Base-by-base conservation (phyloP, 2,329 filamentous ascomycete genomes). In the Talaromyces sp. region DNA sequence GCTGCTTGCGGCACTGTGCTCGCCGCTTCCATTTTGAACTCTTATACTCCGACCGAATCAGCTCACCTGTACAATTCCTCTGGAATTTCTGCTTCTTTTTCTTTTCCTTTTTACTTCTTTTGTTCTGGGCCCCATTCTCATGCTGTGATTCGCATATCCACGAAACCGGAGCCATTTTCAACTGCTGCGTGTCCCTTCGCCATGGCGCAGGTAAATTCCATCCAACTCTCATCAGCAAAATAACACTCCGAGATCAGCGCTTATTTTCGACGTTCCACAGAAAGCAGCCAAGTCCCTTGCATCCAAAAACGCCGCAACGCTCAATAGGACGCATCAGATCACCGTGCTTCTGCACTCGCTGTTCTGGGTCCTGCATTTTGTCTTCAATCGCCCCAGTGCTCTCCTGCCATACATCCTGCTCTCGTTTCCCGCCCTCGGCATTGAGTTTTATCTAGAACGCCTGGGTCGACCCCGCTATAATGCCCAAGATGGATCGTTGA, bases 391-490 rank as follows among this genome's bases (percentile, higher is more conserved):
- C 70, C 81, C 82, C 63, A 81, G 84, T 36, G 88, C 81, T 13
- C 72, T 87, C 25, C 76, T 87, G 57, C 80, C 86, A 63, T 99
- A 96, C 76, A 72, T 86, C 62, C 64, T 92, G 49, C 79, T 97
- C 65, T 91, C 89, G 2, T 74, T 84, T 0, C 95, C 95, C 0
- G 87, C 88, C 58, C 82, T 96, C 58, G 71, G 88, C 68, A 92
- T 95, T 77, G 87, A 98, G 75, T 89, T 91, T 72, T 88, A 92
- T 69, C 88, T 99, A 64, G 95, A 99, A 76, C 84, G 84, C 54
- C 86, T 92, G 8, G 92, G 91, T 13, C 90, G 93, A 10, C 95
- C 95, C 27, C 87, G 81, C 63, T 90, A 88, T 72, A 85, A 87
- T 66, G 73, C 86, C 25, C 78, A 79, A 28, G 87, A 85, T 55